Percentiles rank a stretch among this genome's conserved stretches.
Evolutionary conservation across 139 green algal species (phyloP).

Genomic region (Pleodorina starrii): DNA sequence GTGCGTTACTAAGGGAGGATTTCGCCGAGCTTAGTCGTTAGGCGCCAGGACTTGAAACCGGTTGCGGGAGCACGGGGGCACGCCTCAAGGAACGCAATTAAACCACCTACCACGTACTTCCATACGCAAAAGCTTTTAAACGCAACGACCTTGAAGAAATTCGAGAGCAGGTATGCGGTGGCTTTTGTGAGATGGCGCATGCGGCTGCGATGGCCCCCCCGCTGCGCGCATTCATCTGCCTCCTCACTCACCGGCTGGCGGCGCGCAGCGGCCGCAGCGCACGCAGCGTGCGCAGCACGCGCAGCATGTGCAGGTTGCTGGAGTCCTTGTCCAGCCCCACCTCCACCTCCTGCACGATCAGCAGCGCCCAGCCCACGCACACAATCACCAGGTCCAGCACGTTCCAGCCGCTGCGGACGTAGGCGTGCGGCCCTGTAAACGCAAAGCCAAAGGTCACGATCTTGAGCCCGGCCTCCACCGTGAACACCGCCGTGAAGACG

Average conservation of each 20-base stretch:
- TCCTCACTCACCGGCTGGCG: constrained; percentile 60
- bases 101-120: no score
- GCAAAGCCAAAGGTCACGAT: constrained; percentile 74
- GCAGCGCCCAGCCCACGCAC: constrained; percentile 44
- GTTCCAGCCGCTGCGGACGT: constrained; percentile 82
- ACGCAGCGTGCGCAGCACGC: constrained; percentile 69
- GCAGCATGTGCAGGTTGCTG: constrained; percentile 42
- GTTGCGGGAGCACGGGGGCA: no score
- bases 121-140: no score
- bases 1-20: no score
- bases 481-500: constrained; percentile 74
- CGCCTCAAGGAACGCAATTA: no score
- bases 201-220: no score
- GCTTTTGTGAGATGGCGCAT: no score
- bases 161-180: no score
- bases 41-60: no score
- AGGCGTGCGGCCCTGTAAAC: constrained; percentile 67
- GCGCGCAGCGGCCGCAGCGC: constrained; percentile 75
- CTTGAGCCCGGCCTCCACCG: constrained; percentile 78
- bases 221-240: no score
- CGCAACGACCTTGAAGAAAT: no score
- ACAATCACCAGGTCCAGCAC: constrained; percentile 62
- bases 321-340: not conserved
- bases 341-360: constrained; percentile 6
- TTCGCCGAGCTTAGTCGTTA: no score